Evolutionary conservation across 176 grass and related monocot genomes (phyloP), one percentile per base, ranked within the genome.

Genomic region (Zea mays): DNA sequence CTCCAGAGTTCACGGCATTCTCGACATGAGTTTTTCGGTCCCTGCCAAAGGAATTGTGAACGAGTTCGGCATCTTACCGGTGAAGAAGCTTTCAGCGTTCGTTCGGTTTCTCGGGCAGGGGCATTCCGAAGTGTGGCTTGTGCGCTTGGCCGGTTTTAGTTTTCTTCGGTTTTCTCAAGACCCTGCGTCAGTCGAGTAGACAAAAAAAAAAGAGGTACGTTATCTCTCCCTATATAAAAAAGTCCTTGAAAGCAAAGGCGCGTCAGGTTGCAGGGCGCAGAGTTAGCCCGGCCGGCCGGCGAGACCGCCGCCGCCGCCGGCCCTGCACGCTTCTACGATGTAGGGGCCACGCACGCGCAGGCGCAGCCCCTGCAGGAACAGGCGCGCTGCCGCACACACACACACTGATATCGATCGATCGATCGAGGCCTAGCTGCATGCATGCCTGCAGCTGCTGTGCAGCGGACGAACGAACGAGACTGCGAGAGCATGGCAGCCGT

Each of bases 301-400:
- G 68, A 79, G 41, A 21, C 83, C 83, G 75, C 68, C 83, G 83
- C 68, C 83, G 75, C 57, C 75, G 75, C 82, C 60, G 75, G 65
- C 6, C 57, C 64, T 34, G 67, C 44, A 34, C 11, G 64, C 73
- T 62, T 64, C 63, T 27, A n/a, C 34, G 13, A 62, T 62, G 58
- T 62, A 46, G 58, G 73, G 57, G 57, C 20, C 57, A 15, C 73
- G 40, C 73, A 19, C 20, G 14, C 61, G 37, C 37, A 38, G 37
- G 12, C 20, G 10, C 54, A 8, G n/a, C 55, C 3, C 64, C 8
- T 66, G 64, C 38, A 41, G 37, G 14, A 59, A 21, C 58, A 33
- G 59, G 8, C 0, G 8, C 7, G 7, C n/a, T n/a, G n/a, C n/a
- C 19, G 20, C 44, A 3, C 20, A 8, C 67, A 48, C 67, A 8